These are phyloP conservation scores for Isatis lusitanica DNA, from an alignment of 441 rosid genomes.

Conservation along the genomic window DNA sequence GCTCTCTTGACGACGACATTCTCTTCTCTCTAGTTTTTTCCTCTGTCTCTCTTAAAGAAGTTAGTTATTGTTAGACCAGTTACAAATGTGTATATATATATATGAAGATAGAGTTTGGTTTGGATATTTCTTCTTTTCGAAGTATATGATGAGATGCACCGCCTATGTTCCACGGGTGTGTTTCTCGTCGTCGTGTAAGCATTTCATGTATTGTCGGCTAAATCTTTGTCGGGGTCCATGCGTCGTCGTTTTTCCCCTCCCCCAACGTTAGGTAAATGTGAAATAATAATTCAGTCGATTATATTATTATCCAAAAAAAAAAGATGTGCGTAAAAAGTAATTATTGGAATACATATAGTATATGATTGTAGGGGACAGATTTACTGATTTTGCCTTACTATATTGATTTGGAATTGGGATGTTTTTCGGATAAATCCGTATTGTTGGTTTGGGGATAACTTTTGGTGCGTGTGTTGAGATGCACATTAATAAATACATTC, in stretches of 20 bases:
- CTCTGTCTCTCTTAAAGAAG: slow-evolving; percentile 5
- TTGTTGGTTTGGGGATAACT: neutral
- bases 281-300: neutral
- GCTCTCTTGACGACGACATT: slow-evolving; percentile 39
- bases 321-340: neutral
- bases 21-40: neutral
- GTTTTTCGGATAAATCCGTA: neutral
- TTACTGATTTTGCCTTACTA: too few relatives aligned
- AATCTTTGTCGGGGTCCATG: slow-evolving; percentile 12
- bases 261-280: neutral
- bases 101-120: slow-evolving; percentile 23
- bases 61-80: neutral
- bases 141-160: slow-evolving; percentile 38
- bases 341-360: neutral
- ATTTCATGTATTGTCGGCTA: slow-evolving; percentile 24
- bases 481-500: neutral
- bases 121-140: slow-evolving; percentile 34
- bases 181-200: slow-evolving; percentile 36
- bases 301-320: neutral
- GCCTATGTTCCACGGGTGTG: slow-evolving; percentile 34
- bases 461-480: neutral
- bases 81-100: neutral
- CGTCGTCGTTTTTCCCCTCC: neutral
- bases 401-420: neutral
- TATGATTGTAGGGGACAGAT: too few relatives aligned